A percentile compares a stretch with the other conserved stretches of the same genome.
Conservation (phyloP, 306 rosid genomes). For the Casuarina equisetifolia region DNA sequence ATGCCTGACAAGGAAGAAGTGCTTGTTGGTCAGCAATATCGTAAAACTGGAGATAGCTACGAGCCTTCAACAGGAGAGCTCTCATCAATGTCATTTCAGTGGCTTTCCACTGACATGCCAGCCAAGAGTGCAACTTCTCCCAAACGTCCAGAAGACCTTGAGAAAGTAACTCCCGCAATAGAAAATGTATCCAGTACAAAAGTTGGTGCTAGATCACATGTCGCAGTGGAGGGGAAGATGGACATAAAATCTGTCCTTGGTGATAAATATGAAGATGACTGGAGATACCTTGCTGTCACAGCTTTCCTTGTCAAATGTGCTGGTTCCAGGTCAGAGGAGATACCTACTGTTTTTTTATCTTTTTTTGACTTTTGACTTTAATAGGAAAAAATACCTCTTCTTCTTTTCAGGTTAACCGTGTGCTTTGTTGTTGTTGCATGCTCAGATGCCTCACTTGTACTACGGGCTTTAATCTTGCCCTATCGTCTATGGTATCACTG, state of each 20-base stretch:
- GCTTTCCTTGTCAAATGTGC: slow-evolving; percentile 79
- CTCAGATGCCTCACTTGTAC: slow-evolving; percentile 83
- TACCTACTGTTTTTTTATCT: slow-evolving; percentile 19
- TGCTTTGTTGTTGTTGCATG: slow-evolving; percentile 88
- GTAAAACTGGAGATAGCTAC: slow-evolving; percentile 34
- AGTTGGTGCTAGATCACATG: slow-evolving; percentile 30
- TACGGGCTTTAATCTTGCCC: slow-evolving; percentile 86
- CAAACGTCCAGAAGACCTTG: slow-evolving; percentile 31
- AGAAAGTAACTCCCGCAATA: slow-evolving; percentile 34
- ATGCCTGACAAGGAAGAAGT: slow-evolving; percentile 35
- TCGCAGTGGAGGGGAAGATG: slow-evolving; percentile 39
- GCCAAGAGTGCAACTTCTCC: slow-evolving; percentile 49
- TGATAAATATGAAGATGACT: slow-evolving; percentile 82
- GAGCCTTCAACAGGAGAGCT: slow-evolving; percentile 36
- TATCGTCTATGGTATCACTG: slow-evolving; percentile 70
- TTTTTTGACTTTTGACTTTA: slow-evolving; percentile 16
- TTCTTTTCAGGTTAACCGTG: slow-evolving; percentile 72
- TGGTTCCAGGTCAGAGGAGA: slow-evolving; percentile 65
- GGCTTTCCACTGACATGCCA: slow-evolving; percentile 98
- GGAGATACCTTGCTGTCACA: slow-evolving; percentile 97
- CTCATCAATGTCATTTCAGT: slow-evolving; percentile 80
- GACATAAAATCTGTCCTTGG: slow-evolving; percentile 30
- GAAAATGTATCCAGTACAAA: slow-evolving; percentile 34
- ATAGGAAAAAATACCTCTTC: slow-evolving; percentile 14
- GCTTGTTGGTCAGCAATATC: slow-evolving; percentile 33